A percentile compares a stretch with the other conserved stretches of the same genome.
phyloP scores from a whole-genome alignment of 768 basidiomycete genomes.

The Boletellus sp. region DNA sequence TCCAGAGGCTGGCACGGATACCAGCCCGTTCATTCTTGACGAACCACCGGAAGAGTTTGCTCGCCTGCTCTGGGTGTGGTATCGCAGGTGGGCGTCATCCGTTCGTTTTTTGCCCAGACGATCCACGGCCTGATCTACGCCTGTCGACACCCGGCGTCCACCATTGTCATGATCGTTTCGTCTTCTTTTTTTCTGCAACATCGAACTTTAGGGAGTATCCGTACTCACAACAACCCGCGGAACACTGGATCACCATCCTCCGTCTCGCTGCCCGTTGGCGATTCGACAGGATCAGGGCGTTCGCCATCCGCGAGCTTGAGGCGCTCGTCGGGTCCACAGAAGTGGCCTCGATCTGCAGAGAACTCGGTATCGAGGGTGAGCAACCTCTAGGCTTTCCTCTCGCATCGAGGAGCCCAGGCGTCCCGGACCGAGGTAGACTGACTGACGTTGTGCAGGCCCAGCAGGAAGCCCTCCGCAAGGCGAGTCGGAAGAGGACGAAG shows the following conservation, averaged over 20 bases:
- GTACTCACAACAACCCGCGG: constrained; percentile 44
- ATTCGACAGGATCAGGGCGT: constrained; percentile 48
- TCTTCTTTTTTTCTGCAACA: neutral
- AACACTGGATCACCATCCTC: constrained; percentile 55
- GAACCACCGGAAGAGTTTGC: constrained; percentile 44
- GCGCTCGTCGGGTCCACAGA: constrained; percentile 47
- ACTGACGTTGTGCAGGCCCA: constrained; percentile 52
- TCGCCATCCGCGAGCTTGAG: constrained; percentile 55
- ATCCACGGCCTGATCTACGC: too few relatives aligned
- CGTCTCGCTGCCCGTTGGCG: constrained; percentile 52
- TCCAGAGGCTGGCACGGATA: constrained; percentile 34
- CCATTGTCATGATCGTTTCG: neutral
- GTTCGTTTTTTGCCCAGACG: too few relatives aligned
- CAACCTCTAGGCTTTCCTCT: constrained; percentile 48
- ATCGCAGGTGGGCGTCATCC: constrained; percentile 42
- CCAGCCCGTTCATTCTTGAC: constrained; percentile 41
- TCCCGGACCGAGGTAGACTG: constrained; percentile 40
- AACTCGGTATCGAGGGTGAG: constrained; percentile 45
- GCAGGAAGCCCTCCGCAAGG: constrained; percentile 42
- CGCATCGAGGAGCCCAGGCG: constrained; percentile 55
- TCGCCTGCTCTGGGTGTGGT: constrained; percentile 56
- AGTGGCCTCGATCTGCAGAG: constrained; percentile 57
- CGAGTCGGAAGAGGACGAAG: constrained; percentile 29
- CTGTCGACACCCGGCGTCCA: neutral
- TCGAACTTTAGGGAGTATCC: constrained; percentile 45